A percentile compares a stretch with the other conserved stretches of the same genome.
Conservation (phyloP, 805 yeast genomes). For the Ogataea thermomethanolica region DNA sequence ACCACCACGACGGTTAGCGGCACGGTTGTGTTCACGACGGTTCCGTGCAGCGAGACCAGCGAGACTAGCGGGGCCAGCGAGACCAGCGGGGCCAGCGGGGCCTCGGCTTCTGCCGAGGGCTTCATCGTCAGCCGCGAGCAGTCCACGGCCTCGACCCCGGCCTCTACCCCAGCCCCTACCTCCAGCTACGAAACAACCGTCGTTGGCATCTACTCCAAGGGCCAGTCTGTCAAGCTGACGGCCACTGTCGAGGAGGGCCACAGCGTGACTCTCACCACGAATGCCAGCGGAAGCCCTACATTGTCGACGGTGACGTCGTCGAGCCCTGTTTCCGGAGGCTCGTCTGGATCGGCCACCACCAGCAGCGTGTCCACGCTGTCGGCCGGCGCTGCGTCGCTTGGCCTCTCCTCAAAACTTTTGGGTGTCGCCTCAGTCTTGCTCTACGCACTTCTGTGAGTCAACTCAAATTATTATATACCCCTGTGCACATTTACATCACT, state of each 20-base stretch:
- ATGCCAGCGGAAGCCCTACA: conserved; percentile 3
- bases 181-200: conserved; percentile 1
- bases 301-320: conserved; percentile 1
- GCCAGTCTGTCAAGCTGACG: not conserved
- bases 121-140: no score
- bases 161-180: not conserved
- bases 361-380: conserved; percentile 1
- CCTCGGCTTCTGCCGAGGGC: no score
- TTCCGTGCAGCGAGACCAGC: not conserved
- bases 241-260: conserved; percentile 2
- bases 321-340: not conserved
- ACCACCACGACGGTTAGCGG: conserved; percentile 3
- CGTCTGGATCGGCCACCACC: not conserved
- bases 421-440: conserved; percentile 7
- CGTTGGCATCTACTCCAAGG: conserved; percentile 1
- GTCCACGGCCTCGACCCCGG: no score
- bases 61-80: not conserved
- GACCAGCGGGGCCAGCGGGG: not conserved
- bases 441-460: conserved; percentile 7
- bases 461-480: not conserved
- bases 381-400: conserved; percentile 2
- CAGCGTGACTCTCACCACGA: conserved; percentile 2
- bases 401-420: conserved; percentile 6
- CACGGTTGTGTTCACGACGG: not conserved
- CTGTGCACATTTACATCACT: conserved; percentile 3